Conservation (phyloP, 108 stramenopile genomes). For the Mediolabrus comicus region DNA sequence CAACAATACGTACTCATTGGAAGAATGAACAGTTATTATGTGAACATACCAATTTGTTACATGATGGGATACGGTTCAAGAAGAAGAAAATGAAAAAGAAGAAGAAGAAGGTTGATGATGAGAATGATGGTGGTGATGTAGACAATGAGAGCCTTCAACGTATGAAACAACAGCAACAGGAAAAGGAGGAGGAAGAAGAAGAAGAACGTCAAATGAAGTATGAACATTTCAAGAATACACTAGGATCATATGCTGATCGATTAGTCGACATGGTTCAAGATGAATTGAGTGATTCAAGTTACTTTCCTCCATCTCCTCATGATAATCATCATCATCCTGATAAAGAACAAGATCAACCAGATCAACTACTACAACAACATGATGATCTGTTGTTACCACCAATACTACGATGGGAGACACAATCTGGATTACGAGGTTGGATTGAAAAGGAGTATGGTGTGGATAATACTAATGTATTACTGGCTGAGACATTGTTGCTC, state of each 20-base stretch:
- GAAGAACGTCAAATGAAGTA: conserved; percentile 13
- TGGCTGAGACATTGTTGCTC: conserved; percentile 21
- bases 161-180: too few relatives aligned
- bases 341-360: too few relatives aligned
- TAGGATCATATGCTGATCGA: conserved; percentile 53
- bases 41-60: conserved; percentile 53
- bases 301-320: background rate
- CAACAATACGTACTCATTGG: conserved; percentile 39
- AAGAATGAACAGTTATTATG: conserved; percentile 46
- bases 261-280: conserved; percentile 54
- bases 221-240: conserved; percentile 18
- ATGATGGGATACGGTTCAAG: background rate
- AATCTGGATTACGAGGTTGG: conserved; percentile 37
- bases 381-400: background rate
- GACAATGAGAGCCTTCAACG: too few relatives aligned
- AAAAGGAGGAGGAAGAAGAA: background rate
- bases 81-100: conserved; percentile 12
- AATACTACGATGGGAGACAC: conserved; percentile 6
- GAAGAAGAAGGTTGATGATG: background rate
- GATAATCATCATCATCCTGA: too few relatives aligned
- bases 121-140: background rate
- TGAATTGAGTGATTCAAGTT: conserved; percentile 36
- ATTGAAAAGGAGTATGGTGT: conserved; percentile 55
- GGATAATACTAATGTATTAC: conserved; percentile 24
- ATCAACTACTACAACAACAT: too few relatives aligned